Percentiles rank a stretch among this genome's conserved stretches.
These are phyloP conservation scores for Perkinsus chesapeaki DNA, from an alignment of 169 alveolate species.

Conservation along the genomic window DNA sequence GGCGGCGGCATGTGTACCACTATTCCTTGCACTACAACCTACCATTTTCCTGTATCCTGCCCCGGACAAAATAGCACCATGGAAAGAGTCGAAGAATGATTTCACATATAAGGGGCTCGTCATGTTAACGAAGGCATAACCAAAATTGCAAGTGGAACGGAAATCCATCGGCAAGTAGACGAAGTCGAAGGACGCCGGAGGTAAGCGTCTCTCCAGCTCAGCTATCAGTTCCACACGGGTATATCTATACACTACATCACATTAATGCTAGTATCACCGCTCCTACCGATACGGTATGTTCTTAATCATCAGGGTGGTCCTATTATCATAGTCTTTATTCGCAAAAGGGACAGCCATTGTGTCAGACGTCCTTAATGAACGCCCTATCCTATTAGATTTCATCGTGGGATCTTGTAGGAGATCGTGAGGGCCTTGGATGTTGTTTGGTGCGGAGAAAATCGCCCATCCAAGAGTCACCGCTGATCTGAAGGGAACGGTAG, in stretches of 20 bases:
- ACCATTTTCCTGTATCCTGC: background rate
- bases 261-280: background rate
- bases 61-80: background rate
- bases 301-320: background rate
- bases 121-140: background rate
- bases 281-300: background rate
- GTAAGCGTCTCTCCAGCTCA: background rate
- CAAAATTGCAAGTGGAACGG: background rate
- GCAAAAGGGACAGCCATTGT: too few relatives aligned
- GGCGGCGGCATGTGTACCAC: background rate
- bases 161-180: background rate
- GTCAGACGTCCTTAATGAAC: too few relatives aligned
- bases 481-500: too few relatives aligned
- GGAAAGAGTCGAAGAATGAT: background rate
- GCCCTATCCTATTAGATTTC: too few relatives aligned
- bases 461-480: too few relatives aligned
- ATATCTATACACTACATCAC: background rate
- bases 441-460: too few relatives aligned
- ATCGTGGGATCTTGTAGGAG: too few relatives aligned
- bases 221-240: background rate
- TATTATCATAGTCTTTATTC: background rate
- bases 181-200: background rate
- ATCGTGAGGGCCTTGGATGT: too few relatives aligned
- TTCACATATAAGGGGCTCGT: background rate
- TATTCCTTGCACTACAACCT: background rate